Base-by-base conservation (phyloP, 805 yeast species). In the Candida verbasci region DNA sequence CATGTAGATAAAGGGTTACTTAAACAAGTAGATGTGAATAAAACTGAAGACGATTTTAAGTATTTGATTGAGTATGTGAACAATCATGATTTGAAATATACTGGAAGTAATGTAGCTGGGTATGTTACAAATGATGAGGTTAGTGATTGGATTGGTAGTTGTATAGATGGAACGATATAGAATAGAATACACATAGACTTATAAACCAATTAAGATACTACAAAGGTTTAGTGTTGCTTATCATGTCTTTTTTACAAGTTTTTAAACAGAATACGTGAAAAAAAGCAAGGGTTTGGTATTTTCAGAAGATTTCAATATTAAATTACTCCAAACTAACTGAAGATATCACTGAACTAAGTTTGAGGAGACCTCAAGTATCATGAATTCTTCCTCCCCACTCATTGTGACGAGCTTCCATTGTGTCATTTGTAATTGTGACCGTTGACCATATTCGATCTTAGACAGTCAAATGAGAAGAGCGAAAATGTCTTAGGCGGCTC, bases 261-360 rank as follows among this genome's bases (percentile, higher is more conserved):
- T n/a, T n/a, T n/a, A n/a, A n/a, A n/a, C n/a, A n/a, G n/a, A n/a
- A n/a, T n/a, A n/a, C n/a, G n/a, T n/a, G n/a, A n/a, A n/a, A n/a
- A n/a, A n/a, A n/a, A n/a, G n/a, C n/a, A n/a, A n/a, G n/a, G n/a
- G n/a, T n/a, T n/a, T n/a, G n/a, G n/a, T n/a, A n/a, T n/a, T n/a
- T n/a, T n/a, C n/a, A n/a, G n/a, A n/a, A n/a, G n/a, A n/a, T n/a
- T n/a, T n/a, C n/a, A n/a, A n/a, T n/a, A n/a, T n/a, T n/a, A n/a
- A n/a, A n/a, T n/a, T n/a, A n/a, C n/a, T n/a, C n/a, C n/a, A n/a
- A n/a, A n/a, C n/a, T 21, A 82, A 76, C 51, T 80, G 85, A 54
- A 85, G 80, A 49, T 80, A 46, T 80, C 85, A 50, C 85, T n/a
- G n/a, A n/a, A 79, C 43, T 86, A 62, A 2, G 85, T 80, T n/a